Percentiles rank a stretch among this genome's conserved stretches.
phyloP scores from a whole-genome alignment of 495 filamentous ascomycete genomes.

The Podospora comata region DNA sequence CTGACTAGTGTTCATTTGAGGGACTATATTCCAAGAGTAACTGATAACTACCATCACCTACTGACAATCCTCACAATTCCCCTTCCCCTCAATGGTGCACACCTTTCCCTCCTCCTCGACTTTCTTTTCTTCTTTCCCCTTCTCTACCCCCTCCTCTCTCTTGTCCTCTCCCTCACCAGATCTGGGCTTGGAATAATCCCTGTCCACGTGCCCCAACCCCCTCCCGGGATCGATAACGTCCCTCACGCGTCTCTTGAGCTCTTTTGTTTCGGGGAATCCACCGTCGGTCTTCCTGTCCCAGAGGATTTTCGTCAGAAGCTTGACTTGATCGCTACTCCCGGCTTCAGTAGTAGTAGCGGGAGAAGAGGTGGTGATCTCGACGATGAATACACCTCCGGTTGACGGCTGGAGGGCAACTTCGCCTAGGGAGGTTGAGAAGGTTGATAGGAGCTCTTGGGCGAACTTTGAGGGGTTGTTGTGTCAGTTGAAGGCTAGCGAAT shows the following conservation, averaged over 20 bases:
- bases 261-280: slow-evolving; percentile 89
- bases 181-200: slow-evolving; percentile 31
- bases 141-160: slow-evolving; percentile 2
- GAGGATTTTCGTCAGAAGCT: slow-evolving; percentile 40
- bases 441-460: slow-evolving; percentile 96
- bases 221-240: slow-evolving; percentile 75
- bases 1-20: too few species aligned
- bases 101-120: slow-evolving; percentile 1
- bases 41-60: slow-evolving; percentile 11
- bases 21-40: too few species aligned
- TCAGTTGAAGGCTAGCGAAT: neutral
- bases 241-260: slow-evolving; percentile 83
- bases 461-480: slow-evolving; percentile 51
- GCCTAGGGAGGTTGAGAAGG: slow-evolving; percentile 79
- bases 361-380: slow-evolving; percentile 51
- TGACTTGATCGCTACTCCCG: neutral
- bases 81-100: slow-evolving; percentile 14
- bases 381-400: slow-evolving; percentile 79
- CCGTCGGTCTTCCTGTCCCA: slow-evolving; percentile 90
- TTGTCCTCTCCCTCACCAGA: neutral
- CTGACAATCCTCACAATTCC: slow-evolving; percentile 49
- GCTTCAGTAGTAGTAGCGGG: neutral
- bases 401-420: slow-evolving; percentile 86
- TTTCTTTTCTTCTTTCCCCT: neutral
- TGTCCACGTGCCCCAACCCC: slow-evolving; percentile 80